Conservation (phyloP, 345 rosid species). For the Zanthoxylum bungeanum region DNA sequence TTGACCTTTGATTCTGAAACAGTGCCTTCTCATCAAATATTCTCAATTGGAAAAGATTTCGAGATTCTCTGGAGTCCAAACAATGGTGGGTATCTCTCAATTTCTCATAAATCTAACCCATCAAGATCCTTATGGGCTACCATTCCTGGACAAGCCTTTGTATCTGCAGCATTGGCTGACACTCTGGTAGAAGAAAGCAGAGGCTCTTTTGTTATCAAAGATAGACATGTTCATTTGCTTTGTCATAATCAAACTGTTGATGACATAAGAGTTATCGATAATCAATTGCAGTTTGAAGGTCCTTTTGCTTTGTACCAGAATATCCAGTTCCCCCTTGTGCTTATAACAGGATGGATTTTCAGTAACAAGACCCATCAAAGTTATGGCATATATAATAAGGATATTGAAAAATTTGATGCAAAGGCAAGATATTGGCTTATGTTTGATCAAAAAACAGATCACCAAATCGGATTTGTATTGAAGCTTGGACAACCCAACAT, state of each 20-base stretch:
- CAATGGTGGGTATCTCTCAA: conserved; percentile 46
- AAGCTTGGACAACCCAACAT: conserved; percentile 37
- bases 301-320: conserved; percentile 22
- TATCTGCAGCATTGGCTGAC: conserved; percentile 55
- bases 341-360: conserved; percentile 49
- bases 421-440: conserved; percentile 48
- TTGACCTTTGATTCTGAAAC: conserved; percentile 26
- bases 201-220: conserved; percentile 55
- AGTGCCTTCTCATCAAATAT: conserved; percentile 26
- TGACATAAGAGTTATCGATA: conserved; percentile 35
- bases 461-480: conserved; percentile 51
- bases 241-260: conserved; percentile 54
- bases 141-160: conserved; percentile 51
- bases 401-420: conserved; percentile 5
- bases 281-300: conserved; percentile 1
- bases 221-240: conserved; percentile 29
- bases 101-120: conserved; percentile 42
- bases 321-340: conserved; percentile 31
- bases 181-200: conserved; percentile 72
- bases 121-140: conserved; percentile 57
- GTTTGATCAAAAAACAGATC: conserved; percentile 44
- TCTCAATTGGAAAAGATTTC: conserved; percentile 49
- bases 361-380: conserved; percentile 21
- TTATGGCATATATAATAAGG: conserved; percentile 15
- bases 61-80: conserved; percentile 48